Evolutionary conservation across 1,139 yeast species (phyloP).

Genomic region (Protomyces arabidopsidicola): DNA sequence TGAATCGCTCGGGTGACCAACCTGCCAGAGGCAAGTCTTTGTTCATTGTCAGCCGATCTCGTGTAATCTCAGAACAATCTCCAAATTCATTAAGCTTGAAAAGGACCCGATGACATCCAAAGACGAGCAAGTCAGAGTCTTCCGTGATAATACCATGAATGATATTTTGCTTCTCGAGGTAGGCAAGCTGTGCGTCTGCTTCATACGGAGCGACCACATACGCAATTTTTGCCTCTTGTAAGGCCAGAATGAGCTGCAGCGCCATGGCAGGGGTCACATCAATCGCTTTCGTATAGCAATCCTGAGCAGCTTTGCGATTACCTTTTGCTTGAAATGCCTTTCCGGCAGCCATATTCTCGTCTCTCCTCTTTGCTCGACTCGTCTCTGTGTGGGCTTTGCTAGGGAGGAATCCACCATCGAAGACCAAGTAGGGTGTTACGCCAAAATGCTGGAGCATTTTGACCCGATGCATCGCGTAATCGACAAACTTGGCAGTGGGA

Average conservation of each 20-base stretch:
- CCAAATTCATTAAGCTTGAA: constrained; percentile 81
- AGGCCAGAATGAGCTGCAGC: constrained; percentile 68
- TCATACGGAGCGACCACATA: constrained; percentile 96
- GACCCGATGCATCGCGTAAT: constrained; percentile 26
- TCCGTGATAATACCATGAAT: constrained; percentile 89
- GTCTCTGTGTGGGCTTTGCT: constrained; percentile 71
- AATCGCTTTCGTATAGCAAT: constrained; percentile 70
- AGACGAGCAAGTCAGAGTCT: constrained; percentile 86
- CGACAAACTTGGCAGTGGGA: constrained; percentile 59
- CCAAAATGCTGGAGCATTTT: constrained; percentile 61
- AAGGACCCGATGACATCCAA: constrained; percentile 72
- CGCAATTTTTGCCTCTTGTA: constrained; percentile 55
- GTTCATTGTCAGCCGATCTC: constrained; percentile 44
- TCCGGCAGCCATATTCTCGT: constrained; percentile 56
- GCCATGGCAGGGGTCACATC: constrained; percentile 92
- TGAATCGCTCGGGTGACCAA: constrained; percentile 55
- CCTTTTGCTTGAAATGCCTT: constrained; percentile 50
- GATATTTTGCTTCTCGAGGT: constrained; percentile 65
- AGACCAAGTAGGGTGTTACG: constrained; percentile 79
- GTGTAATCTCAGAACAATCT: constrained; percentile 62
- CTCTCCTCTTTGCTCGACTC: constrained; percentile 55
- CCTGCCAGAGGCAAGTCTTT: constrained; percentile 45
- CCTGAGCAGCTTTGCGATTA: constrained; percentile 57
- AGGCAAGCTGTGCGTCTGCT: constrained; percentile 96
- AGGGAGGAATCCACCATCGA: constrained; percentile 86